Percentiles rank a stretch among this genome's conserved stretches.
These are phyloP conservation scores for Neopestalotiopsis sp. DNA, from an alignment of 2,329 filamentous ascomycete genomes.

Conservation along the genomic window DNA sequence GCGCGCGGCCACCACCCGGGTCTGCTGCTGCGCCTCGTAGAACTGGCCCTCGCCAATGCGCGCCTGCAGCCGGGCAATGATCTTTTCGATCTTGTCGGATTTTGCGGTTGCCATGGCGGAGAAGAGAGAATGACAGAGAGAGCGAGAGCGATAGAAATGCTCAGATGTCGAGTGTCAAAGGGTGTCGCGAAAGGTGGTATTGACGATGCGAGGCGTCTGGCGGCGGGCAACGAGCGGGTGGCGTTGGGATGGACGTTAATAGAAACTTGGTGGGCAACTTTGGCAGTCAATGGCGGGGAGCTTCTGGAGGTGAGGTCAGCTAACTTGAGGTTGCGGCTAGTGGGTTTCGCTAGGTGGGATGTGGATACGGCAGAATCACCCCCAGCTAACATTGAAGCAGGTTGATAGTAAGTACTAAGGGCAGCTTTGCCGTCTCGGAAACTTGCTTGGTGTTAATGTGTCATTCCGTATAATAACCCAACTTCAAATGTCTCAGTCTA, in stretches of 20 bases:
- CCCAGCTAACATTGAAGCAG: no score
- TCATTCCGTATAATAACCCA: no score
- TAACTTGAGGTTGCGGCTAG: neutral
- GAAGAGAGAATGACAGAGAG: no score
- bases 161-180: neutral
- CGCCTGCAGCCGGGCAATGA: constrained; percentile 73
- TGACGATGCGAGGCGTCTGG: neutral
- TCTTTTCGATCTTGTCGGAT: constrained; percentile 57
- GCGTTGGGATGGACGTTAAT: neutral
- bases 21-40: constrained; percentile 99
- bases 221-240: neutral
- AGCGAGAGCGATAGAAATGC: no score
- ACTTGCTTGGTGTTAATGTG: no score
- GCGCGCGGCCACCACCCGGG: constrained; percentile 90
- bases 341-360: neutral
- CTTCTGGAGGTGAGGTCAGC: neutral
- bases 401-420: no score
- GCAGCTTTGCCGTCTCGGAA: no score
- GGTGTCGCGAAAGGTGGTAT: neutral
- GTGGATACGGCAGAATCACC: neutral
- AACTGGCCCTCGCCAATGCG: constrained; percentile 90
- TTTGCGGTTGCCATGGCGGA: constrained; percentile 28
- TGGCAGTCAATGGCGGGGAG: neutral
- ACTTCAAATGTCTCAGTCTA: no score
- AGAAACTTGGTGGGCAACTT: neutral